A percentile compares a stretch with the other conserved stretches of the same genome.
phyloP scores from a whole-genome alignment of 139 green algal genomes.

The Chlamydomonas schloesseri region DNA sequence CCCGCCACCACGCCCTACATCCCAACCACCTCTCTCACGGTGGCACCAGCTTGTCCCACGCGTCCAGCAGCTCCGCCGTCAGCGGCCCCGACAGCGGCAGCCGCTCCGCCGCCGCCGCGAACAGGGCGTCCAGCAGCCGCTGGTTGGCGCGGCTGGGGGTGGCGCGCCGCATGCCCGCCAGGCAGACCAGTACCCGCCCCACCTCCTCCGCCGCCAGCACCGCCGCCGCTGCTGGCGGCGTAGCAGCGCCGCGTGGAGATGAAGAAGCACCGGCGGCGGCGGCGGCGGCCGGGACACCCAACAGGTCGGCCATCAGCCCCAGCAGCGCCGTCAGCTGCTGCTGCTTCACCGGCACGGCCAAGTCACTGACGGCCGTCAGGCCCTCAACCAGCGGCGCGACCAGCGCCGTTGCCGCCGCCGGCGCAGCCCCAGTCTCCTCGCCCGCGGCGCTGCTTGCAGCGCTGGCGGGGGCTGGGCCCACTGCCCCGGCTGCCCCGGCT shows the following conservation, averaged over 20 bases:
- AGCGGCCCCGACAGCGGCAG: constrained; percentile 30
- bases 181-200: constrained; percentile 4
- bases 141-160: constrained; percentile 10
- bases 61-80: constrained; percentile 12
- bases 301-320: neutral
- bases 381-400: neutral
- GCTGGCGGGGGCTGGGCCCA: too few species aligned
- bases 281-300: neutral
- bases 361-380: neutral
- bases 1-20: neutral
- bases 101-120: neutral
- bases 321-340: neutral
- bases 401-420: too few species aligned
- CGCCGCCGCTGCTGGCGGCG: neutral
- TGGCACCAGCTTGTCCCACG: constrained; percentile 36
- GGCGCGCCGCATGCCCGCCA: constrained; percentile 22
- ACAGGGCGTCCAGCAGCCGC: neutral
- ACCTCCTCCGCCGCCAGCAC: neutral
- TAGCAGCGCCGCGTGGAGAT: neutral
- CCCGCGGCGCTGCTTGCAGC: too few species aligned
- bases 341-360: constrained; percentile 28
- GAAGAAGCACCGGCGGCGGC: too few species aligned
- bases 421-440: too few species aligned
- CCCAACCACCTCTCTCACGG: neutral
- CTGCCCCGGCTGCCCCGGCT: too few species aligned